Conservation (phyloP, 495 filamentous ascomycete genomes). For the Bombardia bombarda region DNA sequence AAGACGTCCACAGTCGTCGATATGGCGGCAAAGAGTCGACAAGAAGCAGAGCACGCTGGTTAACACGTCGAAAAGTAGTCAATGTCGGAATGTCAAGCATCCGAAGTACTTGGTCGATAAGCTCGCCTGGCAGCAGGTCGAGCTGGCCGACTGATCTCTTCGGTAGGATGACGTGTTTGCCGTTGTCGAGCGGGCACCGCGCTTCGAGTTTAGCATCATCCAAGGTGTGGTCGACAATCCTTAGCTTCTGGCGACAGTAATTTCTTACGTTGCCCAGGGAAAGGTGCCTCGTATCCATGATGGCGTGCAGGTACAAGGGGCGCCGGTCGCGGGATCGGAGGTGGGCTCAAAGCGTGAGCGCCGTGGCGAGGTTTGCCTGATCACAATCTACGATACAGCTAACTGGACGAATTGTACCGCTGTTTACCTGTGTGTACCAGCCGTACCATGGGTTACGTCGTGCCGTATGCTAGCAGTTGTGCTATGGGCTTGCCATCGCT, state of each 20-base stretch:
- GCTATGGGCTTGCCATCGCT: too few species aligned
- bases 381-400: too few species aligned
- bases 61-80: constrained; percentile 5
- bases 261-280: neutral
- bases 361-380: too few species aligned
- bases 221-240: constrained; percentile 12
- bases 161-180: constrained; percentile 6
- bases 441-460: too few species aligned
- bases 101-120: constrained; percentile 1
- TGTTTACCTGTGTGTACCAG: too few species aligned
- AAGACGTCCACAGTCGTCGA: constrained; percentile 1
- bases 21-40: constrained; percentile 8
- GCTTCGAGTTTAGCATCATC: constrained; percentile 16
- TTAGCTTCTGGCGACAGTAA: neutral
- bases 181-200: constrained; percentile 23
- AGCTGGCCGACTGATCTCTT: constrained; percentile 3
- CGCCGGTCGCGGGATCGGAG: neutral
- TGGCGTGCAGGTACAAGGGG: neutral
- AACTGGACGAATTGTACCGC: too few species aligned
- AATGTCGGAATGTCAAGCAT: constrained; percentile 6
- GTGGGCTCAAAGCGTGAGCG: too few species aligned
- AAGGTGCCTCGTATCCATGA: neutral
- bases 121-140: constrained; percentile 5
- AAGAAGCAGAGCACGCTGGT: constrained; percentile 6
- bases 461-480: too few species aligned